Evolutionary conservation across 768 basidiomycete genomes (phyloP), one percentile per base, ranked within the genome.

Genomic region (Botryobasidium botryosum): DNA sequence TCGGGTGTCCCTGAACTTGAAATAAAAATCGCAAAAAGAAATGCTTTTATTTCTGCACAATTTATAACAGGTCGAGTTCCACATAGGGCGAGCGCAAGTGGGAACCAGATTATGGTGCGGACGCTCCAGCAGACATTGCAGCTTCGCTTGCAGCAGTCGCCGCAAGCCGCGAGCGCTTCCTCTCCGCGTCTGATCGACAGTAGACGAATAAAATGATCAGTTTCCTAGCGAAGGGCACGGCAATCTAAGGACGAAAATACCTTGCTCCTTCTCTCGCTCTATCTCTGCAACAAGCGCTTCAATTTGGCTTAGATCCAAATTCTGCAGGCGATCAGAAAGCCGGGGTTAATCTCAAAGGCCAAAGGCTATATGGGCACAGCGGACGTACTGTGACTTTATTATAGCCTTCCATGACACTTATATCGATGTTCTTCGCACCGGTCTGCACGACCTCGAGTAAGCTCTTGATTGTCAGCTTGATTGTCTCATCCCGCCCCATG

Each of bases 401-500:
- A 59, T 87, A 96, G 49, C 79, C 74, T 57, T 94, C 90, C 86
- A 97, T 91, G 36, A 96, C 85, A 50, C 83, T 90, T 54, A 99
- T 87, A 61, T 99, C 94, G 51, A 99, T 97, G 62, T 99, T 99
- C 69, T 97, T 97, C 4, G 94, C 94, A n/a, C 94, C 94, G 2
- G 94, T 96, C 64, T 97, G 94, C 6, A 99, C 94, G 29, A 99
- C 91, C 61, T 99, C 94, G 20, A 99, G 68, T 55, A 99, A 66
- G 58, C 81, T 83, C 68, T 96, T 97, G 50, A 99, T 75, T 0
- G 94, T 88, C 39, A 99, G 65, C 61, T 94, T 94, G 61, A 99
- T 83, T 42, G 81, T 78, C 49, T 94, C 88, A 40, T 88, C 88
- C 48, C 85, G 69, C 5, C 74, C 68, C 66, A 94, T 68, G 51